Evolutionary conservation across 2,329 filamentous ascomycete species (phyloP).

Genomic region (Leptographium wingfieldii): DNA sequence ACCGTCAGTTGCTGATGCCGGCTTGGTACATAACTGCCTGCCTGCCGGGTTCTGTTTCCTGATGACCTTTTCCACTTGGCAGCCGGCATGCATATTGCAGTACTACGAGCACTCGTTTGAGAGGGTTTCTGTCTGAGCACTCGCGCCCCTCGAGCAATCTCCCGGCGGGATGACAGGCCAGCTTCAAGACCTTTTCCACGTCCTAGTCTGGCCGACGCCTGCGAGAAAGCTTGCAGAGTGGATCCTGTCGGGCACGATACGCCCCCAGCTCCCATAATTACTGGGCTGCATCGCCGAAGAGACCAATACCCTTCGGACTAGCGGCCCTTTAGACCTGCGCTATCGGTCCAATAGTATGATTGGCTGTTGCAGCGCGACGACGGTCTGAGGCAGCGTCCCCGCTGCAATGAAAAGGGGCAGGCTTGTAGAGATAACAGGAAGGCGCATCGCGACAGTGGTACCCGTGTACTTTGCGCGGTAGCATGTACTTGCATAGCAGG

Average conservation of each 20-base stretch:
- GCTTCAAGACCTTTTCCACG: neutral
- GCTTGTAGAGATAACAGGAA: neutral
- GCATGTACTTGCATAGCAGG: neutral
- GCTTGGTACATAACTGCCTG: too few relatives aligned
- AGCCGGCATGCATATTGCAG: neutral
- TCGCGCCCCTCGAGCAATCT: neutral
- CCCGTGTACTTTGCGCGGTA: neutral
- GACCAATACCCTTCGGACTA: neutral
- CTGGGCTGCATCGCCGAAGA: neutral
- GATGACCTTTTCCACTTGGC: neutral
- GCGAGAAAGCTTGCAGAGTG: neutral
- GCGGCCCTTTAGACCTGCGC: neutral
- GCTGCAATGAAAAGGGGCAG: conserved; percentile 4
- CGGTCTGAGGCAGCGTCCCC: neutral
- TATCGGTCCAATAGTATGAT: neutral
- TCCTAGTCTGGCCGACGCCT: neutral
- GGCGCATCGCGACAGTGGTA: neutral
- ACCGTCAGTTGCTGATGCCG: neutral
- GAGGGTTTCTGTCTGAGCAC: neutral
- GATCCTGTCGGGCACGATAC: neutral
- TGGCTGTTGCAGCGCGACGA: neutral
- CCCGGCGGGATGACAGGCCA: neutral
- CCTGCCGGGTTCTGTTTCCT: too few relatives aligned
- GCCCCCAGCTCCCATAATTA: neutral
- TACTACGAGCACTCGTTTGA: neutral